These are phyloP conservation scores for Sinapis alba DNA, from an alignment of 441 rosid genomes.

Conservation along the genomic window DNA sequence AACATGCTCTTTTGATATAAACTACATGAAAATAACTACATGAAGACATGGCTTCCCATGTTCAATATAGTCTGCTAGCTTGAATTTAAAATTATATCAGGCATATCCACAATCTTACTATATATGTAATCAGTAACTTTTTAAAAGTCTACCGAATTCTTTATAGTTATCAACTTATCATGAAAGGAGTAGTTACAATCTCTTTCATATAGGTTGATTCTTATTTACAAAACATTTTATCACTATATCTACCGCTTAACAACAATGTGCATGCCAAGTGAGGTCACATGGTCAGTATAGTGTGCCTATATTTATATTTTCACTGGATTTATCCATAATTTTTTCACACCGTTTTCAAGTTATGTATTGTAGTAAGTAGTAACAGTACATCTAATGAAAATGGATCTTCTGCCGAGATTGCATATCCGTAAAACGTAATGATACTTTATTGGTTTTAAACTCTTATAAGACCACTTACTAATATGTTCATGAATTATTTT, in stretches of 20 bases:
- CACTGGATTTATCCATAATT: background rate
- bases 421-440: background rate
- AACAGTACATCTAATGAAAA: slow-evolving; percentile 2
- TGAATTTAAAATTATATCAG: background rate
- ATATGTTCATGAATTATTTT: background rate
- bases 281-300: slow-evolving; percentile 27
- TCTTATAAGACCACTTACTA: background rate
- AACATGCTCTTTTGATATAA: no score
- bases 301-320: background rate
- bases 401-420: background rate
- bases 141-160: background rate
- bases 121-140: background rate
- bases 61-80: slow-evolving; percentile 11
- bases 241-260: slow-evolving; percentile 23
- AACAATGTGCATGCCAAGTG: slow-evolving; percentile 16
- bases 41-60: slow-evolving; percentile 19
- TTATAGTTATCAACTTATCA: background rate
- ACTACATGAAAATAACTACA: no score
- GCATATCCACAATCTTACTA: background rate
- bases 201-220: slow-evolving; percentile 9
- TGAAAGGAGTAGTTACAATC: slow-evolving; percentile 21
- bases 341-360: background rate
- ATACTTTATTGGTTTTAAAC: background rate
- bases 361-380: background rate
- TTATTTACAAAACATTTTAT: slow-evolving; percentile 6